phyloP scores from a whole-genome alignment of 805 yeast species.

The Scheffersomyces lignosus region DNA sequence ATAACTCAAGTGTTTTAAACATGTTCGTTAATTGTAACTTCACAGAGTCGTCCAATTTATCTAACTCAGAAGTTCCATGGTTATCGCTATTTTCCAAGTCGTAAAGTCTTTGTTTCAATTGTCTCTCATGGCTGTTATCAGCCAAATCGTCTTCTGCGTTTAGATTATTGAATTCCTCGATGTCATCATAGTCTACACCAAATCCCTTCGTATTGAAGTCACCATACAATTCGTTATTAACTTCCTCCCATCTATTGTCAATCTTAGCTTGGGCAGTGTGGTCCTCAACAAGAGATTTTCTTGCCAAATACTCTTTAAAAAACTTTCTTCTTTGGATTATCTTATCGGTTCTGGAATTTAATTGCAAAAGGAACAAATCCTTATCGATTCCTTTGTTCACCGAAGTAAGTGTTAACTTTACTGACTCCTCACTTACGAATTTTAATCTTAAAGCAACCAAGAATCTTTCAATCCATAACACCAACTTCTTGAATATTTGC shows the following conservation, averaged over 20 bases:
- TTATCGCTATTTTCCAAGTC: conserved; percentile 14
- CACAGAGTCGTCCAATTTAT: conserved; percentile 22
- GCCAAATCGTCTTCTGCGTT: conserved; percentile 20
- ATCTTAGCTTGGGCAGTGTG: conserved; percentile 22
- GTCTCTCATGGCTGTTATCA: conserved; percentile 18
- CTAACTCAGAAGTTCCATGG: conserved; percentile 30
- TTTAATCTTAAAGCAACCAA: conserved; percentile 65
- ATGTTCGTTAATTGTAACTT: conserved; percentile 8
- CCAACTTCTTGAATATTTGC: conserved; percentile 67
- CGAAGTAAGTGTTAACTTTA: conserved; percentile 45
- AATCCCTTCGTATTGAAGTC: conserved; percentile 26
- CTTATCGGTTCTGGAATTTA: conserved; percentile 38
- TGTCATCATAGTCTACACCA: conserved; percentile 42
- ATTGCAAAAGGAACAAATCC: conserved; percentile 34
- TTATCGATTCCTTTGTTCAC: conserved; percentile 26
- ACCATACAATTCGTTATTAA: conserved; percentile 34
- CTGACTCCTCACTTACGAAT: conserved; percentile 39
- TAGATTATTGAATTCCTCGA: conserved; percentile 43
- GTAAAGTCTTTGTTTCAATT: conserved; percentile 20
- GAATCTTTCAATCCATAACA: conserved; percentile 72
- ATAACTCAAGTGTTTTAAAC: not conserved
- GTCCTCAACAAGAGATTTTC: conserved; percentile 19
- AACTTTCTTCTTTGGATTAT: conserved; percentile 38
- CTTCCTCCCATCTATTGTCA: conserved; percentile 45
- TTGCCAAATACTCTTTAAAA: conserved; percentile 34